Evolutionary conservation across 169 alveolate species (phyloP).

Genomic region (Toxoplasma gondii): DNA sequence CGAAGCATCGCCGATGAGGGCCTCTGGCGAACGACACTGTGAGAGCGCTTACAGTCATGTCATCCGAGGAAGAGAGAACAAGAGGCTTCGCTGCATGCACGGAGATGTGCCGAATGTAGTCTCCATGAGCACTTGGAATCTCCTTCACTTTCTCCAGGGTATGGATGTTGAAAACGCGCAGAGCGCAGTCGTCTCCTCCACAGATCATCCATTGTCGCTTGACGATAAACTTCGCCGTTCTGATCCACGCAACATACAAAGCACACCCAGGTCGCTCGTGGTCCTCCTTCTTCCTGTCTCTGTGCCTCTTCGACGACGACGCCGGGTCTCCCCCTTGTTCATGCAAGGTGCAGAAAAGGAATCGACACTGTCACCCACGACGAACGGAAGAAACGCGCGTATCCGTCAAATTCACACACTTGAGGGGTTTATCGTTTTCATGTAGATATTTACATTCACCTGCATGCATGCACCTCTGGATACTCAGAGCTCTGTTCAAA

Average conservation of each 20-base stretch:
- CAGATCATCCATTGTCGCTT: conserved; percentile 74
- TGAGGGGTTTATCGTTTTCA: too few species aligned
- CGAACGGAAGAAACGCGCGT: too few species aligned
- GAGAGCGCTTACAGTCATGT: conserved; percentile 86
- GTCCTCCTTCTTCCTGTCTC: too few species aligned
- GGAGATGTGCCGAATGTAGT: conserved; percentile 96
- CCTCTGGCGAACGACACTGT: too few species aligned
- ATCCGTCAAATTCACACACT: too few species aligned
- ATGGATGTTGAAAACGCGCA: conserved; percentile 95
- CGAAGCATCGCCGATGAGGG: too few species aligned
- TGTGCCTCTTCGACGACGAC: too few species aligned
- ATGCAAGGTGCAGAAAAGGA: too few species aligned
- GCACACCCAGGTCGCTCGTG: too few species aligned
- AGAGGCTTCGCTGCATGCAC: conserved; percentile 96
- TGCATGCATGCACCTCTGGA: background rate
- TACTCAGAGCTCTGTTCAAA: too few species aligned
- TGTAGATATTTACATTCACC: background rate
- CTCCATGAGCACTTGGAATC: conserved; percentile 96
- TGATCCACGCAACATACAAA: background rate
- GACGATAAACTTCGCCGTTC: conserved; percentile 13
- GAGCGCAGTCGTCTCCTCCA: conserved; percentile 94
- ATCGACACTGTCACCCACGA: too few species aligned
- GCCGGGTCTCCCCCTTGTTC: too few species aligned
- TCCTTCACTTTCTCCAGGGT: conserved; percentile 94
- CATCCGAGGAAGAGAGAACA: conserved; percentile 97